These are phyloP conservation scores for Aspergillus sojae DNA, from an alignment of 2,329 filamentous ascomycete species.

Conservation along the genomic window DNA sequence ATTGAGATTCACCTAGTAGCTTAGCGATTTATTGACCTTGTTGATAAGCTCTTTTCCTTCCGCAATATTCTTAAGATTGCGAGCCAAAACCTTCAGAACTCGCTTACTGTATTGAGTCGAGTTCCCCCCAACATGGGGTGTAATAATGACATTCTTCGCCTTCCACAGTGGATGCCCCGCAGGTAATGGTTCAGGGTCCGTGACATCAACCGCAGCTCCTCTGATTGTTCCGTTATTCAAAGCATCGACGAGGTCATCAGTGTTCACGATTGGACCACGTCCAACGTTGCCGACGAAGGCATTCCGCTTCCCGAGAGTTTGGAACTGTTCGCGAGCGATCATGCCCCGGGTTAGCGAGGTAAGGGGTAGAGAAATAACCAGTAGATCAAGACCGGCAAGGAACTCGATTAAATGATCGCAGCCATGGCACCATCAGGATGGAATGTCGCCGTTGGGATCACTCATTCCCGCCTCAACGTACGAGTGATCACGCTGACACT, in stretches of 20 bases:
- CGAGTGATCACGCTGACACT: not conserved
- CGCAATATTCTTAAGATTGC: not conserved
- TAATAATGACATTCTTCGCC: slow-evolving; percentile 9
- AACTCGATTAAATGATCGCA: slow-evolving; percentile 5
- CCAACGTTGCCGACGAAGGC: slow-evolving; percentile 5
- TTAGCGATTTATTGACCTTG: not conserved
- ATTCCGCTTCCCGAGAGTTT: slow-evolving; percentile 5
- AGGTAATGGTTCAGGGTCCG: slow-evolving; percentile 2
- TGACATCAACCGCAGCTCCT: slow-evolving; percentile 6
- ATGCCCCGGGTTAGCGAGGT: not conserved
- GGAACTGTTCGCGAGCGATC: slow-evolving; percentile 6
- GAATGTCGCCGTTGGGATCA: slow-evolving; percentile 1
- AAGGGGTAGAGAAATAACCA: slow-evolving; percentile 6
- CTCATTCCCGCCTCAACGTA: slow-evolving; percentile 1
- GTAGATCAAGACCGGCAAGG: slow-evolving; percentile 5
- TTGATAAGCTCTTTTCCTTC: not conserved
- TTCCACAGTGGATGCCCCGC: not conserved
- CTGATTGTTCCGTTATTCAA: slow-evolving; percentile 1
- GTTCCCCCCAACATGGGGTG: slow-evolving; percentile 7
- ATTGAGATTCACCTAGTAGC: not conserved
- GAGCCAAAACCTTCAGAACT: not conserved
- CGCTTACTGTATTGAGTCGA: slow-evolving; percentile 6
- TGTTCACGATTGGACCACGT: slow-evolving; percentile 1
- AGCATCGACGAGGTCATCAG: slow-evolving; percentile 2
- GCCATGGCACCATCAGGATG: not conserved